Base-by-base conservation (phyloP, 2,329 filamentous ascomycete species). In the Alternaria alternata region DNA sequence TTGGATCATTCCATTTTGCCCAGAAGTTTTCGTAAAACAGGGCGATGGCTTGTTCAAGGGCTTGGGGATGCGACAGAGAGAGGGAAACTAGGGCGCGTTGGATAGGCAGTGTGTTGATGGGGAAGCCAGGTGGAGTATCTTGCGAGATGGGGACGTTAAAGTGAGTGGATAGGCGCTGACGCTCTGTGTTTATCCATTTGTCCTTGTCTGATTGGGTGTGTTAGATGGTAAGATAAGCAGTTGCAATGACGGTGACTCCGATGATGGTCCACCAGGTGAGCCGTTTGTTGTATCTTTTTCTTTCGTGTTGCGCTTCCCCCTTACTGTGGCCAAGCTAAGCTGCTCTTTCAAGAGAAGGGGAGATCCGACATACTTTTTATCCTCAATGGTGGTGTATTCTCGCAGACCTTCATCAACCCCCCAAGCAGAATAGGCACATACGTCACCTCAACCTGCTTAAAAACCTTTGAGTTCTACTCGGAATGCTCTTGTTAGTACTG, bases 341-440 rank as follows among this genome's bases (percentile, higher is more conserved):
- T 4, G 9, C 9, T 41, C 18, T 22, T 20, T 22, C 4, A 22
- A 5, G n/a, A 34, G n/a, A 39, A 41, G 28, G 8, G 30, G 5
- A n/a, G 8, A 41, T 26, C 5, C 16, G 20, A 53, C 77, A 49
- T 73, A 86, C 85, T 88, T 62, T 85, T 87, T 71, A 89, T 83
- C 3, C 76, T 72, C 26, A 88, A 76, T 1, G 87, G 87, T 1
- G 87, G 71, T 2, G 68, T 81, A 67, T 88, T 88, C 28, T 80
- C 81, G 70, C 83, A 85, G 0, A 77, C 74, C 56, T 88, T 83
- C 82, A 89, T 87, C 53, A 89, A 73, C 0, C 86, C 87, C 5
- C 85, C 85, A 0, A 89, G 80, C 52, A 89, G 83, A 54, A 89
- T 84, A 7, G 87, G 87, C 8, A 87, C 74, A 68, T 86, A 88